Evolutionary conservation across 805 yeast species (phyloP).

Genomic region (Candida sonorensis): DNA sequence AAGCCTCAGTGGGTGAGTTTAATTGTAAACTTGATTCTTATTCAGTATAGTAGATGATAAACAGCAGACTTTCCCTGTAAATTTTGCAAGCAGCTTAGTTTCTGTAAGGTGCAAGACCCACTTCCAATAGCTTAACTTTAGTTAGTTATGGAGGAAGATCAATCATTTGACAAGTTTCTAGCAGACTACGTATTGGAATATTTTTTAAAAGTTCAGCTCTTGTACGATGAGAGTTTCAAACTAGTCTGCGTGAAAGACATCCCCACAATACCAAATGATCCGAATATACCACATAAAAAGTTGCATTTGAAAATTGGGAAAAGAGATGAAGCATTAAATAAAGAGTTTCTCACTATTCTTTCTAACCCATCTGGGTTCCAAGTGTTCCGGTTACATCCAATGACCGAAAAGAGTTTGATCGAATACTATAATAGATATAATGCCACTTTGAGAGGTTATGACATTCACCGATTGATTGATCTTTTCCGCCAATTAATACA

Average conservation of each 20-base stretch:
- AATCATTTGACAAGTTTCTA: constrained; percentile 3
- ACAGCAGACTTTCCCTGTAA: too few species aligned
- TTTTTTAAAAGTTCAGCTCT: constrained; percentile 20
- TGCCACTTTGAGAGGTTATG: constrained; percentile 12
- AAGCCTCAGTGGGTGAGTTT: too few species aligned
- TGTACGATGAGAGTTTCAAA: constrained; percentile 17
- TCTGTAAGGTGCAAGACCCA: too few species aligned
- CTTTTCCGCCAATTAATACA: constrained; percentile 6
- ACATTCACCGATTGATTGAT: constrained; percentile 8
- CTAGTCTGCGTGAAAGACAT: constrained; percentile 15
- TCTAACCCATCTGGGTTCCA: constrained; percentile 10
- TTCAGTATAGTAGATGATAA: too few species aligned
- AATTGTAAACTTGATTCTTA: too few species aligned
- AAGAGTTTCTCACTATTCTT: constrained; percentile 14
- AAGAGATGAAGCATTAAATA: constrained; percentile 16
- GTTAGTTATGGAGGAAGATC: too few species aligned
- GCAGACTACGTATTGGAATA: constrained; percentile 18
- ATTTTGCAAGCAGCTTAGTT: too few species aligned
- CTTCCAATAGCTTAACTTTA: too few species aligned
- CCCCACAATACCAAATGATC: constrained; percentile 12
- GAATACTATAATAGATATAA: constrained; percentile 9
- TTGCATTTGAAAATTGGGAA: constrained; percentile 18
- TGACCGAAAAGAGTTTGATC: constrained; percentile 9
- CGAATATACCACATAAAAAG: constrained; percentile 13
- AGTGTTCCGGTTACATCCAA: constrained; percentile 10